Evolutionary conservation across 2,329 filamentous ascomycete species (phyloP).

Genomic region (Paraconiothyrium sp.): DNA sequence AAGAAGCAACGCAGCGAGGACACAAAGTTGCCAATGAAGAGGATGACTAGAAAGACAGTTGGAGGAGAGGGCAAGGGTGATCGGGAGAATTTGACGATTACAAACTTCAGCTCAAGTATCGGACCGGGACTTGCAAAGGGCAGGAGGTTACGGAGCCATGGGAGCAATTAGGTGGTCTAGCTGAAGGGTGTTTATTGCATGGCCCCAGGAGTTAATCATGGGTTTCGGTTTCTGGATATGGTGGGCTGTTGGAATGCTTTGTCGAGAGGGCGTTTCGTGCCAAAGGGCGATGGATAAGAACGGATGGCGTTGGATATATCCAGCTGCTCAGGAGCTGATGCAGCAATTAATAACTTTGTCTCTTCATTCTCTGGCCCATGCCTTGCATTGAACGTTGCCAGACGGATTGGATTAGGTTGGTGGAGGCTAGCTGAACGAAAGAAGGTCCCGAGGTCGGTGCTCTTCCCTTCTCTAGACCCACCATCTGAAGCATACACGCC

Average conservation of each 20-base stretch:
- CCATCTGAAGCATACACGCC: slow-evolving; percentile 6
- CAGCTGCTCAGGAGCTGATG: not conserved
- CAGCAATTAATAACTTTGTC: not conserved
- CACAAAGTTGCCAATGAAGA: slow-evolving; percentile 57
- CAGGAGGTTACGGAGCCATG: slow-evolving; percentile 52
- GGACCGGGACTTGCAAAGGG: slow-evolving; percentile 47
- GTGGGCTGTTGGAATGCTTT: not conserved
- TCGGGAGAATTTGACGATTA: slow-evolving; percentile 52
- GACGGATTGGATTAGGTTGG: not conserved
- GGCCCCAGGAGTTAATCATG: not conserved
- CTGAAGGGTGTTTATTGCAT: slow-evolving; percentile 7
- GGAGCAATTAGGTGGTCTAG: slow-evolving; percentile 24
- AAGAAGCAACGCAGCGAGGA: slow-evolving; percentile 56
- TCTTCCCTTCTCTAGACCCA: slow-evolving; percentile 1
- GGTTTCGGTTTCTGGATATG: not conserved
- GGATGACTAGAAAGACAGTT: slow-evolving; percentile 55
- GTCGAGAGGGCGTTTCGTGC: not conserved
- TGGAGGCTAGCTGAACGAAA: not conserved
- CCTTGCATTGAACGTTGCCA: not conserved
- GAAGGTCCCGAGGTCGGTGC: not conserved
- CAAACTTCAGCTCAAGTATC: slow-evolving; percentile 53
- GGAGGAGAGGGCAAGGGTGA: slow-evolving; percentile 50
- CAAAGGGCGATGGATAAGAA: not conserved
- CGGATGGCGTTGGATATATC: not conserved
- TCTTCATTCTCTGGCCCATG: not conserved